Evolutionary conservation across 2,329 filamentous ascomycete species (phyloP), one percentile per base, ranked within the genome.

Genomic region (Calycina marina): DNA sequence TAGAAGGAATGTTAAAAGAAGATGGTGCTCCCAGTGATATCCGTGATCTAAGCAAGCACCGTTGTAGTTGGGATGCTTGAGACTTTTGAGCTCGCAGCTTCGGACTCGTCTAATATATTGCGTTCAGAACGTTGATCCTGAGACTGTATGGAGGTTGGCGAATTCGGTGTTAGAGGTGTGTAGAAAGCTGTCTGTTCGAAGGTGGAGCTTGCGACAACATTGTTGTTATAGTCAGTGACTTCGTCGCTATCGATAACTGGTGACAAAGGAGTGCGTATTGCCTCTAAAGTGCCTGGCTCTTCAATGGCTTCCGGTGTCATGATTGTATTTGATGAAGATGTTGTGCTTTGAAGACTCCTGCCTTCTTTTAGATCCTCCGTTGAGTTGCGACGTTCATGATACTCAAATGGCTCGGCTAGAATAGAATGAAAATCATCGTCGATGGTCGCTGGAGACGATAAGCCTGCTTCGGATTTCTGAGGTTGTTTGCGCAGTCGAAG

Each of bases 401-500:
- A 51, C 9, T 59, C 59, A 3, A 57, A 47, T 4, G 59, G 55
- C 13, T 59, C 57, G 5, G 59, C 60, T 2, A 66, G 49, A n/a
- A 63, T 56, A 4, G 67, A 67, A 27, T 62, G 60, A 36, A 66
- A 71, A 44, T 74, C 70, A 12, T 67, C 59, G 32, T 38, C 46
- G 24, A 37, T 47, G 17, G 34, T 43, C 15, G 35, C 39, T 18
- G 44, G 33, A 8, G 43, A 44, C 17, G 28, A n/a, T 4, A 28
- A 9, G 5, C 40, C 43, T 6, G 36, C 50, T 17, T 61, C 59
- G 27, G 58, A 54, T 28, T 56, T 57, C 28, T 62, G 58, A 4
- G 59, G 54, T 26, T 60, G 57, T 42, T 69, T 80, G 34, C 75
- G 67, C 30, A 76, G 61, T 36, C 74, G 70, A 25, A 83, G 58